These are phyloP conservation scores for Cryptococcus depauperatus DNA, from an alignment of 1,284 basidiomycete genomes.

Conservation along the genomic window DNA sequence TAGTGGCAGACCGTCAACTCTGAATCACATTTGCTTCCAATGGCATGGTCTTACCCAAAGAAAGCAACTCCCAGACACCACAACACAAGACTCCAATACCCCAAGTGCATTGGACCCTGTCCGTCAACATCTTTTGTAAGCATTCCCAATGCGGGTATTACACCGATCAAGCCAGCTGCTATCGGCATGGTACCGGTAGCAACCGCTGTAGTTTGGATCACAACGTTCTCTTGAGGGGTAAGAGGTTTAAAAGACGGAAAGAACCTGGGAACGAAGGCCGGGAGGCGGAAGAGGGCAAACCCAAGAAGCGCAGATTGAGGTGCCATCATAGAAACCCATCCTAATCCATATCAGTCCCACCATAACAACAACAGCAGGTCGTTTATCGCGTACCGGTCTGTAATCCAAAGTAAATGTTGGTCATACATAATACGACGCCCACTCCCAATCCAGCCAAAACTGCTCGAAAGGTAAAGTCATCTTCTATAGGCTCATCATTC, in stretches of 20 bases:
- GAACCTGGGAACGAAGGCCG: conserved; percentile 51
- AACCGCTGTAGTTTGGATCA: conserved; percentile 90
- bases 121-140: conserved; percentile 69
- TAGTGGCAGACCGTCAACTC: conserved; percentile 33
- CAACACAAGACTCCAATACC: conserved; percentile 60
- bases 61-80: conserved; percentile 72
- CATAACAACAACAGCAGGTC: too few relatives aligned
- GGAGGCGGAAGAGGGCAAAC: conserved; percentile 67
- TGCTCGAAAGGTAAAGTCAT: conserved; percentile 41
- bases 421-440: conserved; percentile 42
- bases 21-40: not conserved
- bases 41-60: conserved; percentile 59
- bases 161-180: conserved; percentile 89
- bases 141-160: conserved; percentile 78
- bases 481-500: conserved; percentile 24
- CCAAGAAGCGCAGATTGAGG: conserved; percentile 87
- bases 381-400: conserved; percentile 34
- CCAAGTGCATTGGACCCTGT: conserved; percentile 61
- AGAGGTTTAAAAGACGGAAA: conserved; percentile 48
- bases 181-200: conserved; percentile 80
- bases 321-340: conserved; percentile 65
- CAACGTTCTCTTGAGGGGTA: conserved; percentile 80
- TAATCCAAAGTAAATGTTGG: conserved; percentile 46
- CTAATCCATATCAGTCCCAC: too few relatives aligned
- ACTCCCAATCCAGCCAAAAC: conserved; percentile 41